These are phyloP conservation scores for Apophysomyces trapeziformis DNA, from an alignment of 371 early-diverging fungal species.

Conservation along the genomic window DNA sequence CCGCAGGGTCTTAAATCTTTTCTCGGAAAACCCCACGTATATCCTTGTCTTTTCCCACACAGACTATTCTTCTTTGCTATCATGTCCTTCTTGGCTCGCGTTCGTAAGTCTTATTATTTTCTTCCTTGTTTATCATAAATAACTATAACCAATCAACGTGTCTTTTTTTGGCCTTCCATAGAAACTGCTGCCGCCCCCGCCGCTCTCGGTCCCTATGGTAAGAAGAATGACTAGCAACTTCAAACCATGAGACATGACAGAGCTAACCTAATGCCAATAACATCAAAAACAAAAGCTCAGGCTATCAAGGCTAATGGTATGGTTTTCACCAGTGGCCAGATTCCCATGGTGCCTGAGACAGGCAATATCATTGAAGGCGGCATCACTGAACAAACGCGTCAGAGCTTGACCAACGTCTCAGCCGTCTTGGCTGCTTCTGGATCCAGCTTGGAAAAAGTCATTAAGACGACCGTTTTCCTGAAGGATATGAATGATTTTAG, in stretches of 20 bases:
- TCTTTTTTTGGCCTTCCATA: not conserved
- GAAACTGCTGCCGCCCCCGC: slow-evolving; percentile 23
- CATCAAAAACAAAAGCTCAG: slow-evolving; percentile 19
- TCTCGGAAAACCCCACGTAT: too few species aligned
- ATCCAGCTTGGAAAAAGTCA: slow-evolving; percentile 70
- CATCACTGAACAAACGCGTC: slow-evolving; percentile 63
- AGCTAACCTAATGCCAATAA: not conserved
- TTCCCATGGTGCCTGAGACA: slow-evolving; percentile 53
- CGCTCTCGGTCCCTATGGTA: slow-evolving; percentile 24
- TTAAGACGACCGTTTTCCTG: slow-evolving; percentile 86
- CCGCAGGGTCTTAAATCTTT: too few species aligned
- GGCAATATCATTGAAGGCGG: slow-evolving; percentile 36
- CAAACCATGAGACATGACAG: not conserved
- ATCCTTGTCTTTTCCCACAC: too few species aligned
- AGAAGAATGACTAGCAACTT: too few species aligned
- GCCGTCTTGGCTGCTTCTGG: slow-evolving; percentile 75
- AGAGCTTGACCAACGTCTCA: slow-evolving; percentile 71
- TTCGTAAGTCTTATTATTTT: too few species aligned
- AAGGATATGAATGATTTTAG: slow-evolving; percentile 81
- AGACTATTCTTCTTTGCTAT: too few species aligned
- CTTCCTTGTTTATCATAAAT: not conserved
- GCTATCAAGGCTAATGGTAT: slow-evolving; percentile 76
- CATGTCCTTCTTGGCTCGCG: too few species aligned
- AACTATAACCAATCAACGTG: too few species aligned
- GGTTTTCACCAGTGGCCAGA: slow-evolving; percentile 72